Evolutionary conservation across 768 basidiomycete species (phyloP).

Genomic region (Pulveroboletus sp.): DNA sequence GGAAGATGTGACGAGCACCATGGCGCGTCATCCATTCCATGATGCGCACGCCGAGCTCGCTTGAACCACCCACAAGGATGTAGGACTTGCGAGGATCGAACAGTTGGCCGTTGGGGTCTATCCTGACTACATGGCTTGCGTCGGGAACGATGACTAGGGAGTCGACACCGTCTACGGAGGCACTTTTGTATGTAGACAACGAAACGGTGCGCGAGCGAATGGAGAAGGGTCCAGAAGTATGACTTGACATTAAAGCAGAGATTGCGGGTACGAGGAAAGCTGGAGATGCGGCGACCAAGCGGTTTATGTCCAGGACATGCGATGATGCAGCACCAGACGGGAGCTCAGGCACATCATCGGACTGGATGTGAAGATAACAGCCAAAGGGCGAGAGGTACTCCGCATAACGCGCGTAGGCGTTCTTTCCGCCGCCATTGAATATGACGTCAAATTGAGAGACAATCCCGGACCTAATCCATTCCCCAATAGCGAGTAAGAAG

Average conservation of each 20-base stretch:
- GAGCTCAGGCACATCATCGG: conserved; percentile 11
- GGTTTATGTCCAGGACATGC: conserved; percentile 20
- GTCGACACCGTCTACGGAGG: conserved; percentile 2
- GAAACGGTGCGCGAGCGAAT: conserved; percentile 7
- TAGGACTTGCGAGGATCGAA: conserved; percentile 30
- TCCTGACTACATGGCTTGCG: conserved; percentile 3
- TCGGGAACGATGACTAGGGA: conserved; percentile 20
- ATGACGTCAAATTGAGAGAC: conserved; percentile 22
- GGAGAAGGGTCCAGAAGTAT: conserved; percentile 14
- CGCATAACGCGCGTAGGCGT: conserved; percentile 11
- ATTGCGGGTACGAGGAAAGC: conserved; percentile 16
- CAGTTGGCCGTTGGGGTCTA: conserved; percentile 26
- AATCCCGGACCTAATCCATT: conserved; percentile 15
- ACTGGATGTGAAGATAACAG: conserved; percentile 24
- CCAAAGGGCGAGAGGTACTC: conserved; percentile 25
- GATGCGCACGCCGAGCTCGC: conserved; percentile 25
- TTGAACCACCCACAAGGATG: conserved; percentile 20
- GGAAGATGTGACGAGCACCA: conserved; percentile 31
- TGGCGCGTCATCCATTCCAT: conserved; percentile 33
- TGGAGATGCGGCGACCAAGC: conserved; percentile 19
- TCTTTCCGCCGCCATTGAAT: conserved; percentile 21
- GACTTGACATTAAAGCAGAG: conserved; percentile 18
- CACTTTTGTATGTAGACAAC: conserved; percentile 9
- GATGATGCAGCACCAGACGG: conserved; percentile 17
- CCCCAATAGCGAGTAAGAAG: conserved; percentile 1